Evolutionary conservation across 1,284 basidiomycete genomes (phyloP).

Genomic region (Malassezia globosa): DNA sequence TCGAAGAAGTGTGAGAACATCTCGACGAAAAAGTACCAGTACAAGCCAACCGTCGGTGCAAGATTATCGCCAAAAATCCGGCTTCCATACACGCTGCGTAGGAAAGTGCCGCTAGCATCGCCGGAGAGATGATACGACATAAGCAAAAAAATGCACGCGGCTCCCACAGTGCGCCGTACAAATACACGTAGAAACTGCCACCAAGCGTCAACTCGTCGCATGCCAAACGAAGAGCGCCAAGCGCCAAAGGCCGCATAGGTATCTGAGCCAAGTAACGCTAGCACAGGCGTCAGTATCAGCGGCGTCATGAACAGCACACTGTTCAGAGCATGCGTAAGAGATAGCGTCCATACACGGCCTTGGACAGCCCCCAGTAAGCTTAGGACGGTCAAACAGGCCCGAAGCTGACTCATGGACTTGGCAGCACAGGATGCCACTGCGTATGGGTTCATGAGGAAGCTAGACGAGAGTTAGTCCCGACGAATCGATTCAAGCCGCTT

Average conservation of each 20-base stretch:
- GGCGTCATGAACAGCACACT: slow-evolving; percentile 8
- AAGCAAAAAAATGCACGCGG: neutral
- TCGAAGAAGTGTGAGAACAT: slow-evolving; percentile 96
- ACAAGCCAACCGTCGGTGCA: slow-evolving; percentile 82
- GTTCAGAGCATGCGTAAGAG: slow-evolving; percentile 2
- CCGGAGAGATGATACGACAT: neutral
- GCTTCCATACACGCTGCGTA: slow-evolving; percentile 56
- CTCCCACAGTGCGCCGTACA: neutral
- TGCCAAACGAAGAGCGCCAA: slow-evolving; percentile 12
- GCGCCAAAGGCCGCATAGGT: slow-evolving; percentile 5
- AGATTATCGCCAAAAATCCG: slow-evolving; percentile 48
- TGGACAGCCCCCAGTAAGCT: slow-evolving; percentile 1
- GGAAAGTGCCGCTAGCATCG: slow-evolving; percentile 51
- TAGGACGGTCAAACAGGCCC: neutral
- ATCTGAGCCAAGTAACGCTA: slow-evolving; percentile 12
- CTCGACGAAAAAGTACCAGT: slow-evolving; percentile 99
- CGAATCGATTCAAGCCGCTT: too few species aligned
- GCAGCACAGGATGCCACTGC: slow-evolving; percentile 8
- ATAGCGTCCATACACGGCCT: neutral
- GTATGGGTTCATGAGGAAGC: slow-evolving; percentile 15
- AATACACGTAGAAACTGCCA: slow-evolving; percentile 1
- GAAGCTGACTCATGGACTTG: slow-evolving; percentile 14
- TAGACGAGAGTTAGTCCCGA: too few species aligned
- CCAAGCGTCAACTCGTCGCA: slow-evolving; percentile 6
- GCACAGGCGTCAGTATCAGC: neutral